Evolutionary conservation across 2,329 filamentous ascomycete genomes (phyloP).

Genomic region (Juglanconis oblonga): DNA sequence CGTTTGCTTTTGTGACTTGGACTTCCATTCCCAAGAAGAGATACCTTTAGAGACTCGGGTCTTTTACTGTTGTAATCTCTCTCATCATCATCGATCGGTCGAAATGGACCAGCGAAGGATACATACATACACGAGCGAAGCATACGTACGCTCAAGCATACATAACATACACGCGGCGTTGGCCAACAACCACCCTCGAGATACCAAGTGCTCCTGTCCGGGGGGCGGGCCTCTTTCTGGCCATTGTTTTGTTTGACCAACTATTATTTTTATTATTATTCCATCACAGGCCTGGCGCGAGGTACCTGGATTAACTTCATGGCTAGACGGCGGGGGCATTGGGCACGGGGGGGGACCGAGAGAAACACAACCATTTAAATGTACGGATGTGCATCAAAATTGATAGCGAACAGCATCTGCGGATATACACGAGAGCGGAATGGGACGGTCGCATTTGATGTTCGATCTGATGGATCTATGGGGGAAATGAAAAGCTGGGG

Average conservation of each 20-base stretch:
- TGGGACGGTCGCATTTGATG: background rate
- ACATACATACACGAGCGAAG: conserved; percentile 6
- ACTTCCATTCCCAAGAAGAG: background rate
- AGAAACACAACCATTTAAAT: background rate
- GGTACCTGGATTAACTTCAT: background rate
- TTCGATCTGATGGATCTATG: background rate
- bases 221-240: conserved; percentile 12
- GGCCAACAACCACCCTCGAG: conserved; percentile 21
- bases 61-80: conserved; percentile 12
- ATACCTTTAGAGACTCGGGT: background rate
- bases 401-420: background rate
- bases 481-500: background rate
- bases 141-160: background rate
- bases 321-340: background rate
- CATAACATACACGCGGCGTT: conserved; percentile 20
- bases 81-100: conserved; percentile 1
- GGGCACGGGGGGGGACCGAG: background rate
- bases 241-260: conserved; percentile 11
- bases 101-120: conserved; percentile 9
- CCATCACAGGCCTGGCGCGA: background rate
- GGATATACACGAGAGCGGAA: background rate
- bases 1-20: background rate
- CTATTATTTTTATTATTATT: background rate
- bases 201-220: conserved; percentile 24
- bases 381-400: background rate